These are phyloP conservation scores for Pichia sp. DNA, from an alignment of 1,139 yeast genomes.

Conservation along the genomic window DNA sequence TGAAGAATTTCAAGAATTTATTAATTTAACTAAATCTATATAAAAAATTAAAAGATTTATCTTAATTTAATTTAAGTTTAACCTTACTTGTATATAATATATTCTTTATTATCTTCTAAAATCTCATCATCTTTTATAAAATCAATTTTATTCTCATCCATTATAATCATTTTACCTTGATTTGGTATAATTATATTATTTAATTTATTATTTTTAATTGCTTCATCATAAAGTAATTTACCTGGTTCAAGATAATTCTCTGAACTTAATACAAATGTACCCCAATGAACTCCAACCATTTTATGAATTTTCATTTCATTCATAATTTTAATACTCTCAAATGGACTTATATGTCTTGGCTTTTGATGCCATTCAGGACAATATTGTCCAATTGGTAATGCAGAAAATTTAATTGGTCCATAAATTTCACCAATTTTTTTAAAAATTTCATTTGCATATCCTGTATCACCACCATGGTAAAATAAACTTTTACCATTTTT, in stretches of 20 bases:
- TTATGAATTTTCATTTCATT: conserved; percentile 52
- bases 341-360: conserved; percentile 83
- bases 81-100: conserved; percentile 18
- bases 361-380: conserved; percentile 93
- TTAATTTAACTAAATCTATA: conserved; percentile 25
- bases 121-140: conserved; percentile 15
- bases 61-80: no score
- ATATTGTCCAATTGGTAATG: conserved; percentile 91
- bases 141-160: conserved; percentile 19
- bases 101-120: conserved; percentile 12
- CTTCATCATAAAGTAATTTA: conserved; percentile 36
- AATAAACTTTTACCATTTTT: conserved; percentile 63
- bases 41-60: no score
- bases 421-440: conserved; percentile 53
- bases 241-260: conserved; percentile 87
- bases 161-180: conserved; percentile 43
- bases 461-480: conserved; percentile 94
- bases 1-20: conserved; percentile 52
- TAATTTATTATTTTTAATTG: conserved; percentile 28
- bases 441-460: conserved; percentile 71
- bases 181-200: conserved; percentile 45
- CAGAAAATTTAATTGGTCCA: conserved; percentile 62
- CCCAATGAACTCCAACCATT: conserved; percentile 93
- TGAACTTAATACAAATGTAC: conserved; percentile 83
- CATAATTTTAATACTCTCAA: conserved; percentile 66